Evolutionary conservation across 75 land plant genomes (phyloP), one percentile per base, ranked within the genome.

Genomic region (Chamaecyparis obtusa): DNA sequence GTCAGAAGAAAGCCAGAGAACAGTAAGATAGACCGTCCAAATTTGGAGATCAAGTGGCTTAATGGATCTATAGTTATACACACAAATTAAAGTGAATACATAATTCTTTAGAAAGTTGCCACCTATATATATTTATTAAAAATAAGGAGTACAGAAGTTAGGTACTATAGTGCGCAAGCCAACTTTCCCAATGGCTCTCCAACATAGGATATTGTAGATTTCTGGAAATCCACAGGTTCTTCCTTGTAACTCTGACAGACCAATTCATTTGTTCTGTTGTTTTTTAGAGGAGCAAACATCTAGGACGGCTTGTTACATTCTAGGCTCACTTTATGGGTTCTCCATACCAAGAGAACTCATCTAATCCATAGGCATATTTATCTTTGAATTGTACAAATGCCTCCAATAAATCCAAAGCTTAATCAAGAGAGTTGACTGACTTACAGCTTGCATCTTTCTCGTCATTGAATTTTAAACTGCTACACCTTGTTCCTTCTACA

Each of bases 161-260:
- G 56, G 49, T 19, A 97, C 99, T 95, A 97, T 95, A 84, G 93
- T 90, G 55, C 99, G 92, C 27, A 95, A 96, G 60, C 99, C 99
- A 69, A 97, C 99, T 91, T 88, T 93, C 84, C 99, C 99, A 44
- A 98, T 97, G 4, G 98, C 98, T 87, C 99, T 98, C 33, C 60
- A 44, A 33, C 60, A 15, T 21, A 39, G 16, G 57, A 84, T 32
- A 35, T 48, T 84, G 57, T 57, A n/a, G 60, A 49, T 55, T 51
- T 55, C 57, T 55, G 64, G 51, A 27, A 0, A 14, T 76, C 13
- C 79, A 19, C 36, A 1, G 79, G 19, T 76, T 76, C 79, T 36
- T 30, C 43, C 79, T 19, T 76, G 79, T 36, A 76, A 76, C 5
- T 76, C 8, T 76, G 43, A 36, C 43, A 76, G 79, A 16, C 79